These are phyloP conservation scores for Zelonia costaricensis DNA, from an alignment of 208 protist genomes.

Conservation along the genomic window DNA sequence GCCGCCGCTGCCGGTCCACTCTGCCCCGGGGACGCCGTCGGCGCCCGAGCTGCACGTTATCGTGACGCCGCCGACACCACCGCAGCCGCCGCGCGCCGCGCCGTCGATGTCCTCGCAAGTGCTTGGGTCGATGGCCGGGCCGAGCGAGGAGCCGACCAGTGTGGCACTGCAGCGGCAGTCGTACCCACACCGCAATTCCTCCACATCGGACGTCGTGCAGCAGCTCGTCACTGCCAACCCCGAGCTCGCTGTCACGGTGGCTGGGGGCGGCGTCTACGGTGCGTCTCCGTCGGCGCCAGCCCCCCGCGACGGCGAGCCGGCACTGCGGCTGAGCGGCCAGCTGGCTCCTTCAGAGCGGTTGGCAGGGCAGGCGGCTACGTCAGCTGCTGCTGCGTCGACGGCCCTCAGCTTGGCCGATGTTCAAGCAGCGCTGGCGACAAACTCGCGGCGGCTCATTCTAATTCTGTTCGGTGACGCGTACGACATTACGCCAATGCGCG, in stretches of 20 bases:
- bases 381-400: neutral
- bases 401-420: slow-evolving; percentile 31
- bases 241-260: slow-evolving; percentile 36
- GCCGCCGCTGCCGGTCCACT: neutral
- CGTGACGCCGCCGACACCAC: neutral
- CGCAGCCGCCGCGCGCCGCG: neutral
- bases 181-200: slow-evolving; percentile 1
- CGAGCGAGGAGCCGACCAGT: neutral
- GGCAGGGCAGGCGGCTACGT: neutral
- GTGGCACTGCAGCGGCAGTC: neutral
- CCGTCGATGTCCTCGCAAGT: neutral
- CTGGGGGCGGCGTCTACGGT: slow-evolving; percentile 85
- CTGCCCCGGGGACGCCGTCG: neutral
- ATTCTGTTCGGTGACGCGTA: slow-evolving; percentile 61
- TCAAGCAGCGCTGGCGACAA: slow-evolving; percentile 11
- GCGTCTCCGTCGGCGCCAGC: slow-evolving; percentile 68
- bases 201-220: slow-evolving; percentile 20
- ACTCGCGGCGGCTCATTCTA: slow-evolving; percentile 34
- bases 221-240: slow-evolving; percentile 21
- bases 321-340: slow-evolving; percentile 29
- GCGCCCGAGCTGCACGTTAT: neutral
- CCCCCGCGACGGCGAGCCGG: slow-evolving; percentile 78
- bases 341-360: slow-evolving; percentile 2
- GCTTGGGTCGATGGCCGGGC: neutral
- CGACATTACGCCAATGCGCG: slow-evolving; percentile 49